phyloP scores from a whole-genome alignment of 805 yeast genomes.

The Candida silvicultrix region DNA sequence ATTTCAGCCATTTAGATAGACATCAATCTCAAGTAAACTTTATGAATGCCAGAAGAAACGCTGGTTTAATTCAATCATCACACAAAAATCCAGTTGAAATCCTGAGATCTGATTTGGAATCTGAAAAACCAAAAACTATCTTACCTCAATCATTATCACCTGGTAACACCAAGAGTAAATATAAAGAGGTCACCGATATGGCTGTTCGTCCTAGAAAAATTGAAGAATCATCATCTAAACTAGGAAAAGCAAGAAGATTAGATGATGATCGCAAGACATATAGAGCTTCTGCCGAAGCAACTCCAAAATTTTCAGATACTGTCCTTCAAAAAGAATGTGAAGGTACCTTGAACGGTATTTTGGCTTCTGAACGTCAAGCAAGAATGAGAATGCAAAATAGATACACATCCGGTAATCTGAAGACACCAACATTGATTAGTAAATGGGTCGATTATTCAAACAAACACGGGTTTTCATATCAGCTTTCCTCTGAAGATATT shows the following conservation, averaged over 20 bases:
- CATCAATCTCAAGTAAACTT: conserved; percentile 65
- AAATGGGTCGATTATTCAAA: conserved; percentile 98
- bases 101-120: conserved; percentile 59
- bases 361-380: conserved; percentile 38
- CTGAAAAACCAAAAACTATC: conserved; percentile 60
- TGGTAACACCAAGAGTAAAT: conserved; percentile 82
- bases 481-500: conserved; percentile 80
- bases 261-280: conserved; percentile 26
- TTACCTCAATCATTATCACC: conserved; percentile 91
- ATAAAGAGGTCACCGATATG: conserved; percentile 48
- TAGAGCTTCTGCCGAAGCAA: conserved; percentile 9
- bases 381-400: conserved; percentile 26
- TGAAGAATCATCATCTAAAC: conserved; percentile 30
- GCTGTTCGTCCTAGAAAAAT: conserved; percentile 17
- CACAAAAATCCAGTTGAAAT: conserved; percentile 59
- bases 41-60: conserved; percentile 53
- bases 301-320: conserved; percentile 19
- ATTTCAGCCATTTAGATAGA: conserved; percentile 44
- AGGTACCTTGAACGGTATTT: conserved; percentile 37
- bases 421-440: conserved; percentile 67
- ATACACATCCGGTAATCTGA: conserved; percentile 8
- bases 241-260: conserved; percentile 30
- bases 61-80: conserved; percentile 49
- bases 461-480: conserved; percentile 93
- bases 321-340: conserved; percentile 38